Conservation (phyloP, 352 stramenopile genomes). For the Phytophthora sojae region DNA sequence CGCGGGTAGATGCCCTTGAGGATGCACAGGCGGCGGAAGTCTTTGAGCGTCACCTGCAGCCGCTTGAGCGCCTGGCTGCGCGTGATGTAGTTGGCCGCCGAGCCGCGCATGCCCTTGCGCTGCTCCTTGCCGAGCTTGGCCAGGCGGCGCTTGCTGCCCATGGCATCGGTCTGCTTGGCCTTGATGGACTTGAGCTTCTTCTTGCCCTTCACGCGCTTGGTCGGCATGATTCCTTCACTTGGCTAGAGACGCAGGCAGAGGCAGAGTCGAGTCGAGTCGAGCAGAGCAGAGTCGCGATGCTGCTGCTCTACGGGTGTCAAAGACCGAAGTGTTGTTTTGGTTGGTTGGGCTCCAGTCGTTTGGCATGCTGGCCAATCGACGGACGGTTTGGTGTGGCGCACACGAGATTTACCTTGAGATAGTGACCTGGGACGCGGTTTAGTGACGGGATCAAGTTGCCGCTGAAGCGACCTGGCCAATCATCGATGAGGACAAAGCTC, state of each 20-base stretch:
- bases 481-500: background rate
- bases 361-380: background rate
- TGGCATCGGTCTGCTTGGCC: constrained; percentile 85
- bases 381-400: background rate
- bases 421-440: background rate
- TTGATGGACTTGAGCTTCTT: constrained; percentile 93
- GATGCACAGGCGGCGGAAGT: constrained; percentile 99
- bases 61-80: constrained; percentile 94
- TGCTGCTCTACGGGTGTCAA: background rate
- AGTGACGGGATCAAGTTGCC: background rate
- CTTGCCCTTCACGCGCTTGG: constrained; percentile 90
- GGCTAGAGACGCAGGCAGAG: background rate
- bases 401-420: background rate
- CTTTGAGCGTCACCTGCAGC: constrained; percentile 97
- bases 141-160: constrained; percentile 83
- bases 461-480: constrained; percentile 1
- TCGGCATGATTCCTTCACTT: constrained; percentile 59
- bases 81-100: constrained; percentile 96
- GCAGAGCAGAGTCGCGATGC: no score
- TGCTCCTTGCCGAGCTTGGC: constrained; percentile 90
- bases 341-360: constrained; percentile 22
- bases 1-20: constrained; percentile 99
- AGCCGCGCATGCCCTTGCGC: constrained; percentile 81
- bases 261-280: background rate
- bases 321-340: background rate